A percentile compares a stretch with the other conserved stretches of the same genome.
phyloP scores from a whole-genome alignment of 176 grass and related monocot species.

The Panicum miliaceum region DNA sequence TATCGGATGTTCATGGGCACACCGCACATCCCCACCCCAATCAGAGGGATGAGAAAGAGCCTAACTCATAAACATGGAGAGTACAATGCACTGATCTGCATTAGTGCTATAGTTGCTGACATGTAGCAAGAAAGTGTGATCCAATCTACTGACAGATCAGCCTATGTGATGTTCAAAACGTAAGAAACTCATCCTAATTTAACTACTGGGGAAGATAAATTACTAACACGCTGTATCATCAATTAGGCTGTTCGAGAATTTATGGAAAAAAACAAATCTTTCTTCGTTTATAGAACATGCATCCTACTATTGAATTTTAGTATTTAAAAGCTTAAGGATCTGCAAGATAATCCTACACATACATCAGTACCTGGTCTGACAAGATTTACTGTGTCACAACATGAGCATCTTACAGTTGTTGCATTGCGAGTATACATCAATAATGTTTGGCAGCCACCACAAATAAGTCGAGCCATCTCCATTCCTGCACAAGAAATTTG shows the following conservation, averaged over 20 bases:
- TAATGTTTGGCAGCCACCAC: conserved; percentile 69
- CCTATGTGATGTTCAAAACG: conserved; percentile 5
- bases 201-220: not conserved
- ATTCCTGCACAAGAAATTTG: conserved; percentile 55
- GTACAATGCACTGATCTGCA: conserved; percentile 6
- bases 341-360: conserved; percentile 28
- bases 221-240: not conserved
- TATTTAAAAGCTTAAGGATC: conserved; percentile 26
- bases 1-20: not conserved
- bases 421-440: conserved; percentile 80
- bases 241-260: not conserved
- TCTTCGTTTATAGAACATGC: conserved; percentile 20
- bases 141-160: conserved; percentile 6
- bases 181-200: not conserved
- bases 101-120: not conserved
- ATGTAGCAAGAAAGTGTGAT: not conserved
- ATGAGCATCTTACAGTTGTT: conserved; percentile 78
- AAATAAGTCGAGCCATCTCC: conserved; percentile 79
- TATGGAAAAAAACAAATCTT: not conserved
- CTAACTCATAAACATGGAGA: not conserved
- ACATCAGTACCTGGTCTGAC: conserved; percentile 66
- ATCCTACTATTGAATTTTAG: conserved; percentile 22
- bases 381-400: conserved; percentile 82
- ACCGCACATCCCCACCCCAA: not conserved
- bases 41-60: not conserved